Conservation (phyloP, 179 eudicot genomes). For the Amaranthus tricolor region DNA sequence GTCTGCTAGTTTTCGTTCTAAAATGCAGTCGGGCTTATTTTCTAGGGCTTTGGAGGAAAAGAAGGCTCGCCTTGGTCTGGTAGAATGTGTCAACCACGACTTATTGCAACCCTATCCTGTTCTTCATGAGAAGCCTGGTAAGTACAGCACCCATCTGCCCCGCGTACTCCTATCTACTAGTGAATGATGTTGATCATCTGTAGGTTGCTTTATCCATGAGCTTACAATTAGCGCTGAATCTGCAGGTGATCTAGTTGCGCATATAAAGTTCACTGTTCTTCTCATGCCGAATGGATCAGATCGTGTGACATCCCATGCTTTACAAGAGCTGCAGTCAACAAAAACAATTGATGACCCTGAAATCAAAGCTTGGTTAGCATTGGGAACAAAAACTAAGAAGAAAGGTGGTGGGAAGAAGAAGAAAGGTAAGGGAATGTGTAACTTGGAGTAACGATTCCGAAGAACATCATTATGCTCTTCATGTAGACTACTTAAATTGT, state of each 20-base stretch:
- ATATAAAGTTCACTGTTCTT: conserved; percentile 87
- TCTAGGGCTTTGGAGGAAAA: conserved; percentile 90
- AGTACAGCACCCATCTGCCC: conserved; percentile 10
- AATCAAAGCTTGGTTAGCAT: conserved; percentile 90
- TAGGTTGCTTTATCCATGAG: neutral
- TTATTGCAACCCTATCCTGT: conserved; percentile 96
- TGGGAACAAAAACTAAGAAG: conserved; percentile 81
- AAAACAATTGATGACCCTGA: conserved; percentile 84
- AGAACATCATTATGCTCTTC: neutral
- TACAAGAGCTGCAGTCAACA: conserved; percentile 85
- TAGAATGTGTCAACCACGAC: conserved; percentile 92
- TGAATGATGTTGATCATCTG: no score
- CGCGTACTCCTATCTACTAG: neutral
- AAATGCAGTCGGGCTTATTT: neutral
- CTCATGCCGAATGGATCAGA: conserved; percentile 99
- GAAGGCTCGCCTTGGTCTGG: conserved; percentile 83
- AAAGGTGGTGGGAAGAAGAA: conserved; percentile 99
- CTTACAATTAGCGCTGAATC: neutral
- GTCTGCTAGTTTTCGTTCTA: neutral
- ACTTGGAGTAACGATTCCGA: neutral
- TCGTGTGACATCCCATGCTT: conserved; percentile 70
- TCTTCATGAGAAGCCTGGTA: conserved; percentile 94
- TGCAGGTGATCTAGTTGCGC: conserved; percentile 87
- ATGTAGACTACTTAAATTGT: neutral
- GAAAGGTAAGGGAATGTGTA: conserved; percentile 54